Evolutionary conservation across 2,329 filamentous ascomycete genomes (phyloP).

Genomic region (Hortaea werneckii): DNA sequence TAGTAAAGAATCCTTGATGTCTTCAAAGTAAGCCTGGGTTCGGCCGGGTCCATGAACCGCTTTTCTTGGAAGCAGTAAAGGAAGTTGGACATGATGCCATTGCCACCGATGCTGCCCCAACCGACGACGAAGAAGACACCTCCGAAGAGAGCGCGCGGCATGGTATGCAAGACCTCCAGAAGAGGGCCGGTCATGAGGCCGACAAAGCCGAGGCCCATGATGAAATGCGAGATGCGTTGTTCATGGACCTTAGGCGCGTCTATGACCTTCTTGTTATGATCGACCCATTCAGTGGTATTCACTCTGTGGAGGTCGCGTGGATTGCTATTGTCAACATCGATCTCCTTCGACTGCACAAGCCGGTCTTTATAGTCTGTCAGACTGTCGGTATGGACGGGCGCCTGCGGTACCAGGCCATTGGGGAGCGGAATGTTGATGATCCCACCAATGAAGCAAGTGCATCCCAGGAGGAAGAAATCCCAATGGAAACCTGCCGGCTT

Average conservation of each 20-base stretch:
- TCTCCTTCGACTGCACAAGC: slow-evolving; percentile 34
- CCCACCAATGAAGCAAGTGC: slow-evolving; percentile 45
- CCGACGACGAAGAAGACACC: slow-evolving; percentile 52
- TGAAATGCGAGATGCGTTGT: slow-evolving; percentile 46
- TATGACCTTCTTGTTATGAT: slow-evolving; percentile 36
- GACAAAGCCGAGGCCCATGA: slow-evolving; percentile 44
- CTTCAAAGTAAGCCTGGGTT: slow-evolving; percentile 36
- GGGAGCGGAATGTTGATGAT: slow-evolving; percentile 49
- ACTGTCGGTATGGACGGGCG: slow-evolving; percentile 49
- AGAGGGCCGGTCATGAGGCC: slow-evolving; percentile 49
- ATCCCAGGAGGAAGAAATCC: slow-evolving; percentile 50
- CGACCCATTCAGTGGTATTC: slow-evolving; percentile 20
- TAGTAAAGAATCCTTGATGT: slow-evolving; percentile 40
- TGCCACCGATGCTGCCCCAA: slow-evolving; percentile 41
- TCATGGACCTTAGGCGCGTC: slow-evolving; percentile 42
- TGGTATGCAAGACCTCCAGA: slow-evolving; percentile 43
- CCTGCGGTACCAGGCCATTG: slow-evolving; percentile 50
- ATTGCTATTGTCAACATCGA: slow-evolving; percentile 25
- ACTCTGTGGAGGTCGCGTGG: neutral
- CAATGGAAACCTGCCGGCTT: slow-evolving; percentile 53
- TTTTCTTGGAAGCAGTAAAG: slow-evolving; percentile 39
- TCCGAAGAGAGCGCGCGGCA: slow-evolving; percentile 44
- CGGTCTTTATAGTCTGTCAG: slow-evolving; percentile 33
- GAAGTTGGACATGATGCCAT: slow-evolving; percentile 44
- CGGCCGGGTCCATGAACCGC: slow-evolving; percentile 38